Evolutionary conservation across 2,329 filamentous ascomycete genomes (phyloP).

Genomic region (Nigrograna mackinnonii): DNA sequence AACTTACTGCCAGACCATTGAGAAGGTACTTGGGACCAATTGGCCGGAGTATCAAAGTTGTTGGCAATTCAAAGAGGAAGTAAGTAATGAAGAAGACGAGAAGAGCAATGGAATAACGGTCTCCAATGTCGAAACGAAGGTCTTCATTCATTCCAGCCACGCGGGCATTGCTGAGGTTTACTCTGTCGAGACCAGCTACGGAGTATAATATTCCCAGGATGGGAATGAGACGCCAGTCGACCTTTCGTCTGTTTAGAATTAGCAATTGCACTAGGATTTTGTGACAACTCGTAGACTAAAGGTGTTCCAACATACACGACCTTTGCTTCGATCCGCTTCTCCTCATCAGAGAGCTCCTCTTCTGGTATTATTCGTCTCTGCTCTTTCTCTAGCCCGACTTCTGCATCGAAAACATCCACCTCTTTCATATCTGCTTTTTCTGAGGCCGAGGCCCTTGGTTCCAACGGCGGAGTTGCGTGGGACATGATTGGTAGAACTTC

Average conservation of each 20-base stretch:
- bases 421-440: slow-evolving; percentile 6
- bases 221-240: slow-evolving; percentile 44
- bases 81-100: slow-evolving; percentile 59
- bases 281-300: no score
- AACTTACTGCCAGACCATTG: slow-evolving; percentile 17
- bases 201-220: slow-evolving; percentile 45
- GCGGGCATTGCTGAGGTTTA: slow-evolving; percentile 42
- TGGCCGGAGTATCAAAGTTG: slow-evolving; percentile 52
- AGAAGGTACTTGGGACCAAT: slow-evolving; percentile 18
- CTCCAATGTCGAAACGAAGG: slow-evolving; percentile 44
- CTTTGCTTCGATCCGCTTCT: slow-evolving; percentile 9
- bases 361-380: not conserved
- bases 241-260: no score
- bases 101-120: slow-evolving; percentile 52
- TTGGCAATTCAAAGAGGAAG: slow-evolving; percentile 55
- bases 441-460: slow-evolving; percentile 1
- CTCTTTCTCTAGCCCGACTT: slow-evolving; percentile 6
- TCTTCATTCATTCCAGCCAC: slow-evolving; percentile 53
- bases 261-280: no score
- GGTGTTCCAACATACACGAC: slow-evolving; percentile 2
- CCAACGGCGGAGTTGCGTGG: not conserved
- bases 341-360: slow-evolving; percentile 9
- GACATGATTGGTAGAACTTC: slow-evolving; percentile 6
- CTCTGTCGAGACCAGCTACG: slow-evolving; percentile 43
- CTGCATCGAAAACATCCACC: slow-evolving; percentile 5